Base-by-base conservation (phyloP, 495 filamentous ascomycete genomes). In the Polyplosphaeria fusca region DNA sequence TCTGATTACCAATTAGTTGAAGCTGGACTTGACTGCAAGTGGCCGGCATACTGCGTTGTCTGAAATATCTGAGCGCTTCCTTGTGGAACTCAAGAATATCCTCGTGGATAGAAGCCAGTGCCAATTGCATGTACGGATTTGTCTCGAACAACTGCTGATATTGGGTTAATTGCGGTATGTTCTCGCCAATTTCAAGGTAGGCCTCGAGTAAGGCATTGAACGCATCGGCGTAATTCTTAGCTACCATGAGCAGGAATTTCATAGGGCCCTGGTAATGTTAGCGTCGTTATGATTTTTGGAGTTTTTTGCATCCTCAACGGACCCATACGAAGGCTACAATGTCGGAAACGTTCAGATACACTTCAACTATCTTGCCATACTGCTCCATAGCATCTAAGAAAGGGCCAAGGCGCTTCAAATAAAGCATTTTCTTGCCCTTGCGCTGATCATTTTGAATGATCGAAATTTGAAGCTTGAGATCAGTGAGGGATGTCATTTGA, bases 1-100 rank as follows among this genome's bases (percentile, higher is more conserved):
- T 55, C 70, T 70, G 19, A 35, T 35, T n/a, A n/a, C 30, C 7
- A 35, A 35, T 35, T 35, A 35, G 30, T 14, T n/a, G n/a, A n/a
- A n/a, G n/a, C n/a, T n/a, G n/a, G n/a, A n/a, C n/a, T n/a, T n/a
- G n/a, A n/a, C n/a, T n/a, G n/a, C n/a, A n/a, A n/a, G n/a, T n/a
- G n/a, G n/a, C n/a, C n/a, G n/a, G n/a, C n/a, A n/a, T 35, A 49
- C 46, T 7, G 3, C 14, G 3, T 18, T 38, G 4, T 18, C 39
- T 13, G 23, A 55, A 55, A 19, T 47, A 47, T 2, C 5, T 22
- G 30, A 55, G 2, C 2, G 41, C 27, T 2, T 3, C 5, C 3
- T 23, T 4, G 25, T 55, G 39, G 16, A 60, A 48, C 7, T 20
- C n/a, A 11, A 60, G 40, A 12, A 55, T 43, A 30, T 49, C 58